Evolutionary conservation across 768 basidiomycete genomes (phyloP).

Genomic region (Tricholoma sp.): DNA sequence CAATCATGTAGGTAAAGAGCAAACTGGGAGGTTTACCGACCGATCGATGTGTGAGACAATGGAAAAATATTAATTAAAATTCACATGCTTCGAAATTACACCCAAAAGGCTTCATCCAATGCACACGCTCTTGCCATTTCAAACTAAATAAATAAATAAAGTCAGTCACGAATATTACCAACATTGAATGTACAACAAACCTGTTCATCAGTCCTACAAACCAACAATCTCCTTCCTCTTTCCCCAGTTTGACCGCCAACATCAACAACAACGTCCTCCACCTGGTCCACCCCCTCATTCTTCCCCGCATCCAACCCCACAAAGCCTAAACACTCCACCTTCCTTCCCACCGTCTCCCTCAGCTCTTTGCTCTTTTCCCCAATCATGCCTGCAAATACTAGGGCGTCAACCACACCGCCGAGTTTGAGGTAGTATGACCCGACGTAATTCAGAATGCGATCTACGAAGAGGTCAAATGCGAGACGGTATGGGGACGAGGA

Average conservation of each 20-base stretch:
- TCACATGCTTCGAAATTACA: no score
- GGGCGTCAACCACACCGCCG: constrained; percentile 59
- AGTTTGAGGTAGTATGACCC: constrained; percentile 77
- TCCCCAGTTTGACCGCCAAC: constrained; percentile 32
- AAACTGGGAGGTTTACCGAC: no score
- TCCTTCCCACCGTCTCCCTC: constrained; percentile 49
- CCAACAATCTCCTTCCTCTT: constrained; percentile 36
- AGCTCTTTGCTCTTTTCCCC: constrained; percentile 71
- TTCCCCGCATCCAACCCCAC: constrained; percentile 40
- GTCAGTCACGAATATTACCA: not conserved
- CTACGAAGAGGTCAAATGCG: constrained; percentile 76
- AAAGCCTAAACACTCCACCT: constrained; percentile 60
- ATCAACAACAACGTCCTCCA: constrained; percentile 40
- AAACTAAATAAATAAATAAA: constrained; percentile 21
- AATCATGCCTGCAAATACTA: constrained; percentile 87
- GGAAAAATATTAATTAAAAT: no score
- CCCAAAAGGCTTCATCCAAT: constrained; percentile 23
- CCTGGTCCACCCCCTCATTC: constrained; percentile 35
- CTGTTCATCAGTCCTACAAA: constrained; percentile 69
- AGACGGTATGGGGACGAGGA: constrained; percentile 39
- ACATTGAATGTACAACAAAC: constrained; percentile 21
- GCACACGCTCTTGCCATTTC: constrained; percentile 40
- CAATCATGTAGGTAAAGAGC: not conserved
- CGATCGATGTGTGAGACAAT: no score
- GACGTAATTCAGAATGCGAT: constrained; percentile 67